A percentile compares a stretch with the other conserved stretches of the same genome.
Evolutionary conservation across 768 basidiomycete genomes (phyloP).

Genomic region (Panaeolus papilionaceus): DNA sequence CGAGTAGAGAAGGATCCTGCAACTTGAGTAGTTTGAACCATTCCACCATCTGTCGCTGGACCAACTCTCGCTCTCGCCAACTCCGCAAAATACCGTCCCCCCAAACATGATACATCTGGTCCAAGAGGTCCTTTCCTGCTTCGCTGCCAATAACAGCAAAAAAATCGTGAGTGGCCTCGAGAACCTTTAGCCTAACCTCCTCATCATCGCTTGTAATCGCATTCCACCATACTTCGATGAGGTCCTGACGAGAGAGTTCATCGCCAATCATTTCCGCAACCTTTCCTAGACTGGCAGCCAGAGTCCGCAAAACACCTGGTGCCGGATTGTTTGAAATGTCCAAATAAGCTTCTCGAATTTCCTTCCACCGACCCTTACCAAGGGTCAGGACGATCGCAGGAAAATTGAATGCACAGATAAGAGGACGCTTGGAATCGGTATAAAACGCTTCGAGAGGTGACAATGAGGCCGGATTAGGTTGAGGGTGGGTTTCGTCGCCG

Average conservation of each 20-base stretch:
- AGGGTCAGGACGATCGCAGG: slow-evolving; percentile 89
- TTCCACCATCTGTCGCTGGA: slow-evolving; percentile 60
- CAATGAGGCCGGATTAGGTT: slow-evolving; percentile 20
- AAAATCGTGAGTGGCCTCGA: slow-evolving; percentile 70
- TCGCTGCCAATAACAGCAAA: slow-evolving; percentile 56
- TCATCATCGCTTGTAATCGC: slow-evolving; percentile 63
- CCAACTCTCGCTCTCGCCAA: slow-evolving; percentile 84
- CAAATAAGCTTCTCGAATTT: slow-evolving; percentile 72
- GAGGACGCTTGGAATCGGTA: slow-evolving; percentile 72
- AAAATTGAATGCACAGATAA: slow-evolving; percentile 89
- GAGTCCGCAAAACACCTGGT: slow-evolving; percentile 72
- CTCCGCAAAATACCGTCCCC: slow-evolving; percentile 59
- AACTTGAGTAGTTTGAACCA: slow-evolving; percentile 50
- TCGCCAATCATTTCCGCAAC: slow-evolving; percentile 85
- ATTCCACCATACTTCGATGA: slow-evolving; percentile 76
- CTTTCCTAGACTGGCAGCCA: slow-evolving; percentile 90
- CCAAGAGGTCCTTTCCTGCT: slow-evolving; percentile 51
- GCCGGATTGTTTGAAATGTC: slow-evolving; percentile 65
- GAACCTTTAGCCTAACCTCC: slow-evolving; percentile 73
- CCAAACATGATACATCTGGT: slow-evolving; percentile 60
- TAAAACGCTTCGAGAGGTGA: slow-evolving; percentile 50
- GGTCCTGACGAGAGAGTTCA: slow-evolving; percentile 67
- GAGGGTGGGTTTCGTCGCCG: slow-evolving; percentile 34
- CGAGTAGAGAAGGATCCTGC: slow-evolving; percentile 52
- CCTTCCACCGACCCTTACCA: slow-evolving; percentile 75